Base-by-base conservation (phyloP, 306 rosid species). In the Vigna angularis region DNA sequence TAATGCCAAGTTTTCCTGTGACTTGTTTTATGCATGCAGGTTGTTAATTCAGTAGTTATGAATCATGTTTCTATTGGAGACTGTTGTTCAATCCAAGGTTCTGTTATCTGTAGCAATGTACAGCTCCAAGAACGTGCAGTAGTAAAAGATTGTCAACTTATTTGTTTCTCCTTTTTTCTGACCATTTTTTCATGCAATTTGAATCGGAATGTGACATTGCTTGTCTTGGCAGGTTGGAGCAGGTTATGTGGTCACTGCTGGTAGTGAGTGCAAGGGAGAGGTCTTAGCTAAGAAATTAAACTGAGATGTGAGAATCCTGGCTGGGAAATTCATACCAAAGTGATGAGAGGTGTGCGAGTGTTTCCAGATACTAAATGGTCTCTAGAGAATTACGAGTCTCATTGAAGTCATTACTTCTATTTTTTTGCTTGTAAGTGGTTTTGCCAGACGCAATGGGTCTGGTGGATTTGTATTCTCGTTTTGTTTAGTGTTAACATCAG, bases 51-150 rank as follows among this genome's bases (percentile, higher is more conserved):
- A 4, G 69, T 96, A 58, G 92, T 96, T 28, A 91, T 96, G 99
- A 89, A 96, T 85, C 97, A 96, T 79, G 94, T 93, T 84, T 88
- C 98, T 20, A 91, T 96, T 66, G 97, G 87, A 48, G 99, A 96
- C 57, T 87, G 86, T 73, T 90, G 98, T 84, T 89, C 98, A 20
- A 90, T 96, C 76, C 97, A 96, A 87, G 97, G 97, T 76, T 96
- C 99, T 17, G 88, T 93, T 36, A 80, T 96, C 65, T 93, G 99
- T 88, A 93, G 98, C 90, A 93, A 93, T 11, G 99, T 84, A 34
- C 99, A 93, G 88, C 91, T 96, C 83, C 99, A 96, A 81, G 99
- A 96, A 66, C 99, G 90, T 15, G 96, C 83, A 50, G 89, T 85
- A 16, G 83, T 96, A 63, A 93, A 85, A 90, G 98, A 96, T 83